A percentile compares a stretch with the other conserved stretches of the same genome.
Conservation (phyloP, 768 basidiomycete species). For the Russula sp. region DNA sequence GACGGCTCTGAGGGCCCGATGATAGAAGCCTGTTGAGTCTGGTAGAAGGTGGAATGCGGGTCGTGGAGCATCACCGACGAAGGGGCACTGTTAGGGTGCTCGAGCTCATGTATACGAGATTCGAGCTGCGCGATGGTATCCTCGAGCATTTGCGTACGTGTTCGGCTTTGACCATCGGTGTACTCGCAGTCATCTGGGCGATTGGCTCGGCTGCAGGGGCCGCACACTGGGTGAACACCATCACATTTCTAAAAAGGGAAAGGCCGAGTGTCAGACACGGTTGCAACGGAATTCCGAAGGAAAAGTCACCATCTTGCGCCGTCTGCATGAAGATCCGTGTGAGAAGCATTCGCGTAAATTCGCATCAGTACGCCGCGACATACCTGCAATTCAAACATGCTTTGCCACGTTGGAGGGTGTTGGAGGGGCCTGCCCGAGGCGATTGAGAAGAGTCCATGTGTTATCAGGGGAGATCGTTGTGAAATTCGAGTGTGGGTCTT, state of each 20-base stretch:
- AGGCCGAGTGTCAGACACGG: background rate
- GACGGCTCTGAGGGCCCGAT: background rate
- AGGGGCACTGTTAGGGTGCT: slow-evolving; percentile 16
- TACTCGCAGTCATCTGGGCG: slow-evolving; percentile 66
- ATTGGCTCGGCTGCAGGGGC: slow-evolving; percentile 49
- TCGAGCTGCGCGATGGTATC: slow-evolving; percentile 50
- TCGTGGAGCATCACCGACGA: slow-evolving; percentile 19
- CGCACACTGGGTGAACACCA: slow-evolving; percentile 54
- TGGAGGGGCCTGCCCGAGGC: slow-evolving; percentile 4
- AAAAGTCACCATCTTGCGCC: slow-evolving; percentile 18
- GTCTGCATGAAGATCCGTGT: background rate
- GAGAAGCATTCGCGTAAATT: background rate
- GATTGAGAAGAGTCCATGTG: slow-evolving; percentile 15
- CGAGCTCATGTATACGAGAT: slow-evolving; percentile 36
- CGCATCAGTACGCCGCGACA: background rate
- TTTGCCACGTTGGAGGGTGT: slow-evolving; percentile 22
- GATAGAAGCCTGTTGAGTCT: slow-evolving; percentile 5
- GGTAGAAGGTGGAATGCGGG: slow-evolving; percentile 13
- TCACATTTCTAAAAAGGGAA: slow-evolving; percentile 52
- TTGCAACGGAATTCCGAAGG: background rate
- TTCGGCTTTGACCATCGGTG: slow-evolving; percentile 50
- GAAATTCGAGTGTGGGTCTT: background rate
- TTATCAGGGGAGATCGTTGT: background rate
- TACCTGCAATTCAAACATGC: slow-evolving; percentile 23
- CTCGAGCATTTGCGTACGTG: slow-evolving; percentile 51